Percentiles rank a stretch among this genome's conserved stretches.
These are phyloP conservation scores for Aphanomyces stellatus DNA, from an alignment of 352 stramenopile genomes.

Conservation along the genomic window DNA sequence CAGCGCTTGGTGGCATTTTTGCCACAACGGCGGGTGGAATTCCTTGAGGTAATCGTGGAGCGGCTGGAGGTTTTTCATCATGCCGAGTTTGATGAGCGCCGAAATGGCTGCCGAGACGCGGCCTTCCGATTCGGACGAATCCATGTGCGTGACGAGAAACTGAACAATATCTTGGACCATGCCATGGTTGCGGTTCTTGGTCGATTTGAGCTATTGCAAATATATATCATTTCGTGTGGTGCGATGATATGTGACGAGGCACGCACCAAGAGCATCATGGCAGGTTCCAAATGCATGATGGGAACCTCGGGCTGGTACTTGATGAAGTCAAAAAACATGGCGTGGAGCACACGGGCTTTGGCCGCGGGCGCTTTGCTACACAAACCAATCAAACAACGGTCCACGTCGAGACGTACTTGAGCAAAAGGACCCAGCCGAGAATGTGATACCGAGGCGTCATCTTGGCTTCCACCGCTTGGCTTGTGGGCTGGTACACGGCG, in stretches of 20 bases:
- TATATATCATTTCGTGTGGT: neutral
- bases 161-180: conserved; percentile 9
- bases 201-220: conserved; percentile 4
- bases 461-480: conserved; percentile 72
- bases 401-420: conserved; percentile 39
- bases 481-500: conserved; percentile 74
- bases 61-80: conserved; percentile 4
- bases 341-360: conserved; percentile 62
- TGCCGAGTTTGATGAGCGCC: conserved; percentile 3
- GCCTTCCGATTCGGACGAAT: neutral
- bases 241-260: neutral
- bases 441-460: conserved; percentile 81
- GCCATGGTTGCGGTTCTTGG: conserved; percentile 11
- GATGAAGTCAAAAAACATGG: conserved; percentile 84
- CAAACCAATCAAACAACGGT: neutral
- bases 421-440: conserved; percentile 75
- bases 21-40: neutral
- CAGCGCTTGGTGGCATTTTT: neutral
- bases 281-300: conserved; percentile 76
- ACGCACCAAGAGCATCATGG: conserved; percentile 74
- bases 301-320: conserved; percentile 76
- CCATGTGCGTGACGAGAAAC: conserved; percentile 1
- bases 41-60: conserved; percentile 4
- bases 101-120: neutral
- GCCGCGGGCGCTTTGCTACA: conserved; percentile 59